phyloP scores from a whole-genome alignment of 2,329 filamentous ascomycete genomes.

The Arthrobotrys musiformis region DNA sequence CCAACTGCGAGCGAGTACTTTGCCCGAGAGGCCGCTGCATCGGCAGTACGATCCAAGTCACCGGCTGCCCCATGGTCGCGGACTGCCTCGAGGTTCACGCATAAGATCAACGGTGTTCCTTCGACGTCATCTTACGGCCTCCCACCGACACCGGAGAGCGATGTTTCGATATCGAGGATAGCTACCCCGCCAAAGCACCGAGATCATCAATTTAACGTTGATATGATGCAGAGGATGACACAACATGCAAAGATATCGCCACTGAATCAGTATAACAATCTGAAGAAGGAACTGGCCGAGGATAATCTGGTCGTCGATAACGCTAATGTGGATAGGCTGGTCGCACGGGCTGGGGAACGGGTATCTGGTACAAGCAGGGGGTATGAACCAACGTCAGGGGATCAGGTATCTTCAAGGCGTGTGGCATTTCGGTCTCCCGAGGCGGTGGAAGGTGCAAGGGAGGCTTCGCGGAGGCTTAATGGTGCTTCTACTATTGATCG shows the following conservation, averaged over 20 bases:
- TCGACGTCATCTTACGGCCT: conserved; percentile 48
- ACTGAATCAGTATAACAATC: conserved; percentile 36
- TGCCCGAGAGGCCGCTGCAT: conserved; percentile 20
- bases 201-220: conserved; percentile 50
- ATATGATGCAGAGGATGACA: conserved; percentile 55
- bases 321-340: conserved; percentile 46
- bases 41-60: conserved; percentile 24
- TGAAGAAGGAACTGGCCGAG: conserved; percentile 35
- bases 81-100: conserved; percentile 21
- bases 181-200: conserved; percentile 43
- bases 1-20: conserved; percentile 47
- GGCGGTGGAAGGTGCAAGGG: conserved; percentile 46
- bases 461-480: conserved; percentile 46
- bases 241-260: conserved; percentile 54
- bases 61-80: conserved; percentile 40
- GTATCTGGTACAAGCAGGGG: conserved; percentile 22
- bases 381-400: conserved; percentile 17
- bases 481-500: conserved; percentile 42
- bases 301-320: conserved; percentile 47
- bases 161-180: conserved; percentile 46
- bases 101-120: conserved; percentile 16
- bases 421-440: conserved; percentile 48
- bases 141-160: conserved; percentile 51
- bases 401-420: conserved; percentile 21
- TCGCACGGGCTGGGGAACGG: conserved; percentile 43